Evolutionary conservation across 2,329 filamentous ascomycete species (phyloP).

Genomic region (Penicillium sp.): DNA sequence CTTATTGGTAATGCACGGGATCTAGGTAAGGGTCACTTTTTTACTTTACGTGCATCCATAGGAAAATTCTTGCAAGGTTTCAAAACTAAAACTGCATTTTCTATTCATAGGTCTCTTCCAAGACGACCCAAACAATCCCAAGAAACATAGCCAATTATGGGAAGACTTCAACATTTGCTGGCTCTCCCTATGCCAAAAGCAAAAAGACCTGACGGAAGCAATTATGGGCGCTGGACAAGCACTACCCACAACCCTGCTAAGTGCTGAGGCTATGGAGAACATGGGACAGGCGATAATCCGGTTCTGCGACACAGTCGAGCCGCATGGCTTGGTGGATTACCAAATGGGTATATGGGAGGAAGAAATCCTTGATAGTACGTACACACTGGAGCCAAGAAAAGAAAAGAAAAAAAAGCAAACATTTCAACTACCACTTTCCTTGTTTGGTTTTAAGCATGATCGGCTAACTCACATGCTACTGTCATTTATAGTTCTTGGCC

Average conservation of each 20-base stretch:
- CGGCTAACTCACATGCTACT: background rate
- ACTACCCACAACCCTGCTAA: slow-evolving; percentile 60
- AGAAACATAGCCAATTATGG: slow-evolving; percentile 80
- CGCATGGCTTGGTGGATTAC: slow-evolving; percentile 93
- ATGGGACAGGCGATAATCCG: slow-evolving; percentile 79
- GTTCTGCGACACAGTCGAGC: slow-evolving; percentile 81
- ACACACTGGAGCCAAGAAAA: background rate
- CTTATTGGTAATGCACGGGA: slow-evolving; percentile 61
- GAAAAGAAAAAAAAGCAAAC: too few relatives aligned
- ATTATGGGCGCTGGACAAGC: slow-evolving; percentile 57
- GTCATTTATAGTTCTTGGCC: slow-evolving; percentile 6
- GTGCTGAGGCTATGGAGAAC: slow-evolving; percentile 64
- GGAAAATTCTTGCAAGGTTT: background rate
- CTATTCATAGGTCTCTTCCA: slow-evolving; percentile 66
- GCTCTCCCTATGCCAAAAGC: slow-evolving; percentile 76
- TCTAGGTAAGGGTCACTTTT: slow-evolving; percentile 55
- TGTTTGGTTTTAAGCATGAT: background rate
- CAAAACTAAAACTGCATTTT: background rate
- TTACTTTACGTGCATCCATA: background rate
- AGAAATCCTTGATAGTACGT: slow-evolving; percentile 72
- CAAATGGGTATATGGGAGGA: slow-evolving; percentile 97
- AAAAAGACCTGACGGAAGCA: slow-evolving; percentile 67
- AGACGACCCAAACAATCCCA: slow-evolving; percentile 72
- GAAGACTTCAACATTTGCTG: slow-evolving; percentile 91
- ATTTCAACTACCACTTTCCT: background rate